Percentiles rank a stretch among this genome's conserved stretches.
Conservation (phyloP, 2,329 filamentous ascomycete genomes). For the Graphiopsis chlorocephala region DNA sequence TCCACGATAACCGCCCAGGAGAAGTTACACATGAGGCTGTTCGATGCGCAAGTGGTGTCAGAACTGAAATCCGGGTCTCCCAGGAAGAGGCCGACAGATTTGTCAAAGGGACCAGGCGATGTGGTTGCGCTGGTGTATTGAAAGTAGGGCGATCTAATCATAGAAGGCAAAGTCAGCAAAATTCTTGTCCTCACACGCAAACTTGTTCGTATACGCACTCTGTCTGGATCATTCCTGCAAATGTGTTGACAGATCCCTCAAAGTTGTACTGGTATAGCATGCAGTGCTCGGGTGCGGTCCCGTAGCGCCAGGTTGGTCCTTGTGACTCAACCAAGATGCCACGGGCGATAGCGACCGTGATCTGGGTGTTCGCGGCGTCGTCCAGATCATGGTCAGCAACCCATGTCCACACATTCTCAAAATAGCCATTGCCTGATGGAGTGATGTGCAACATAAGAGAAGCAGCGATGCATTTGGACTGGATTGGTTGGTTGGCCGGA, state of each 20-base stretch:
- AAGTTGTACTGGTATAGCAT: slow-evolving; percentile 78
- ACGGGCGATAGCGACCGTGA: slow-evolving; percentile 76
- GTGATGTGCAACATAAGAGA: slow-evolving; percentile 43
- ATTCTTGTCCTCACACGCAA: too few species aligned
- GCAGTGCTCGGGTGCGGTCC: slow-evolving; percentile 62
- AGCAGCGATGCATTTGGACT: slow-evolving; percentile 30
- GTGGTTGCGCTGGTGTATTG: too few species aligned
- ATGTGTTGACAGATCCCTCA: slow-evolving; percentile 70
- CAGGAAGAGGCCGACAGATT: too few species aligned
- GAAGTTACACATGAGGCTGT: too few species aligned
- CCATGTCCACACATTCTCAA: slow-evolving; percentile 94
- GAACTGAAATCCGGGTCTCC: too few species aligned
- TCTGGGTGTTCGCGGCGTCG: slow-evolving; percentile 59
- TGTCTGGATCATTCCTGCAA: slow-evolving; percentile 65
- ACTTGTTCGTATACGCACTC: slow-evolving; percentile 88
- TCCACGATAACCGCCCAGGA: too few species aligned
- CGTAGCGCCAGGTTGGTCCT: slow-evolving; percentile 58
- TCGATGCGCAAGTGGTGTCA: too few species aligned
- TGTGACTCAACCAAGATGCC: too few species aligned
- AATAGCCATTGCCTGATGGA: slow-evolving; percentile 58
- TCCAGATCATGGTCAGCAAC: slow-evolving; percentile 89
- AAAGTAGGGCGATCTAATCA: too few species aligned
- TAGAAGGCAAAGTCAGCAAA: too few species aligned
- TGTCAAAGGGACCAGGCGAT: too few species aligned
- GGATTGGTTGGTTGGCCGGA: too few species aligned